phyloP scores from a whole-genome alignment of 192 early-diverging fungal genomes.

The Coemansia sp. region DNA sequence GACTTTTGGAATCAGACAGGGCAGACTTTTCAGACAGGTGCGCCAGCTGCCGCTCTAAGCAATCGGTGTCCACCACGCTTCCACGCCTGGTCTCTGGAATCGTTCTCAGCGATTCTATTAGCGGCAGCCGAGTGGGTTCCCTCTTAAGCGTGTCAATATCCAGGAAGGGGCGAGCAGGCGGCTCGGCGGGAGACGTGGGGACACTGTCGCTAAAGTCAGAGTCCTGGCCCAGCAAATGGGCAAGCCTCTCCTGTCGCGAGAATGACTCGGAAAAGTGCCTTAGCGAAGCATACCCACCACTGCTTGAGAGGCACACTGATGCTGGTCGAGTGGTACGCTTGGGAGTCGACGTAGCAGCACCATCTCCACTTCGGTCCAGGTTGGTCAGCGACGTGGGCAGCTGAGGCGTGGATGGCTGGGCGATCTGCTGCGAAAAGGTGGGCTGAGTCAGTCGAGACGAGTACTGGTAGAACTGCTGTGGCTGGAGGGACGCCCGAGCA shows the following conservation, averaged over 20 bases:
- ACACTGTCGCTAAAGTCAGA: slow-evolving; percentile 32
- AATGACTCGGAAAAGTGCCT: slow-evolving; percentile 28
- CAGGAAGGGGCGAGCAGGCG: slow-evolving; percentile 12
- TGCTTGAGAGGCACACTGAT: slow-evolving; percentile 34
- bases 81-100: slow-evolving; percentile 24
- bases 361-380: slow-evolving; percentile 7
- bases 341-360: not conserved
- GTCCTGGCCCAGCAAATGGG: slow-evolving; percentile 32
- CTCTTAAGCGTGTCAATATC: slow-evolving; percentile 7
- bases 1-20: not conserved
- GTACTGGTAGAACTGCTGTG: slow-evolving; percentile 28
- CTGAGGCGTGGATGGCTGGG: not conserved
- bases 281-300: slow-evolving; percentile 9
- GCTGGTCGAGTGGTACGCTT: slow-evolving; percentile 31
- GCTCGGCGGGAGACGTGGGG: slow-evolving; percentile 32
- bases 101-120: not conserved
- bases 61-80: not conserved
- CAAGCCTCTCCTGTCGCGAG: slow-evolving; percentile 46
- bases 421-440: not conserved
- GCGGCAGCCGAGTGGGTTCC: not conserved
- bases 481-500: slow-evolving; percentile 39
- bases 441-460: slow-evolving; percentile 17
- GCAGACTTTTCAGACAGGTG: not conserved
- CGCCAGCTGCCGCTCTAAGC: slow-evolving; percentile 2
- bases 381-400: not conserved